A percentile compares a stretch with the other conserved stretches of the same genome.
Evolutionary conservation across 805 yeast species (phyloP).

Genomic region (Sugiyamaella valdiviana): DNA sequence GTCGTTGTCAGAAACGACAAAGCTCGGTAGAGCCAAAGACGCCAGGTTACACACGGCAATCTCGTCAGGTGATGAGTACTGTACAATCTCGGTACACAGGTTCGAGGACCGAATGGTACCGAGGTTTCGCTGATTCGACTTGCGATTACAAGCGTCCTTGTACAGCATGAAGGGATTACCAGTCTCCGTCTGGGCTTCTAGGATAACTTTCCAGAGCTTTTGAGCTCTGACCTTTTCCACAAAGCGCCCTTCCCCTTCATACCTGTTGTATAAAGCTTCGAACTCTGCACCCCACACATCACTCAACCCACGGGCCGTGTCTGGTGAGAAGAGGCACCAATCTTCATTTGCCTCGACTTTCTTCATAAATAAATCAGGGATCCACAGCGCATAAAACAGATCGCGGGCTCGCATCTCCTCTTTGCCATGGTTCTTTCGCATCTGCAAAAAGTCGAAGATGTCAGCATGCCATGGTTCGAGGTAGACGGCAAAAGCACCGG

Average conservation of each 20-base stretch:
- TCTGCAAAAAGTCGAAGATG: slow-evolving; percentile 69
- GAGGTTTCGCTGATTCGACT: slow-evolving; percentile 81
- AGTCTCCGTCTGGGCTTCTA: slow-evolving; percentile 88
- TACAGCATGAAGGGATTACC: slow-evolving; percentile 93
- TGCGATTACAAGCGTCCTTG: slow-evolving; percentile 84
- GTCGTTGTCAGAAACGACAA: slow-evolving; percentile 44
- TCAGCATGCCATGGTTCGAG: slow-evolving; percentile 97
- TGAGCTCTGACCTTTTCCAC: slow-evolving; percentile 66
- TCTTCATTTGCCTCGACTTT: slow-evolving; percentile 65
- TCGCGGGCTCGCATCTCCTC: slow-evolving; percentile 91
- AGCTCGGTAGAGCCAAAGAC: slow-evolving; percentile 81
- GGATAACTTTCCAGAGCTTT: slow-evolving; percentile 75
- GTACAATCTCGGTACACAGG: slow-evolving; percentile 85
- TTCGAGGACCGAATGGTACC: slow-evolving; percentile 90
- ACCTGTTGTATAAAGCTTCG: slow-evolving; percentile 55
- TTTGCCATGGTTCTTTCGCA: slow-evolving; percentile 87
- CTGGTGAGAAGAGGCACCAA: slow-evolving; percentile 87
- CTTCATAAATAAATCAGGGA: slow-evolving; percentile 87
- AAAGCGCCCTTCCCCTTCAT: slow-evolving; percentile 61
- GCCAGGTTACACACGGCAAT: slow-evolving; percentile 93
- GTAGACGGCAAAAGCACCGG: slow-evolving; percentile 91
- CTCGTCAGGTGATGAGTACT: slow-evolving; percentile 79
- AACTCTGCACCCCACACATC: slow-evolving; percentile 80
- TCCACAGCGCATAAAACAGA: slow-evolving; percentile 86
- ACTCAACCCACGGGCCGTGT: slow-evolving; percentile 72